Evolutionary conservation across 352 stramenopile species (phyloP).

Genomic region (Phytophthora europaea): DNA sequence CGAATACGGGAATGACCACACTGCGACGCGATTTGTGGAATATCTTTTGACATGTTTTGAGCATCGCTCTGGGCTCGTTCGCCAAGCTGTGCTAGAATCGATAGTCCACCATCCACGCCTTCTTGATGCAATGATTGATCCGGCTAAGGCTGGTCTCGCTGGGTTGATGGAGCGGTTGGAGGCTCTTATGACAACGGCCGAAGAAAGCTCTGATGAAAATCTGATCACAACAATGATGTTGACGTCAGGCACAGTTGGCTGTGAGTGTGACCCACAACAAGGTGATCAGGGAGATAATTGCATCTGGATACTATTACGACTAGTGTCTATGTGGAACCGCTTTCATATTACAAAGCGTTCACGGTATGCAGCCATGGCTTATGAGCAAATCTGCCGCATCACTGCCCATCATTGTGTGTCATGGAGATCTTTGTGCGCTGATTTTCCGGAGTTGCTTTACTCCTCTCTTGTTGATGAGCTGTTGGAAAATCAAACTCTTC

Average conservation of each 20-base stretch:
- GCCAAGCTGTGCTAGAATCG: constrained; percentile 32
- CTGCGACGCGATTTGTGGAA: constrained; percentile 43
- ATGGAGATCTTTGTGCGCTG: constrained; percentile 64
- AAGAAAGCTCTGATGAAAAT: constrained; percentile 40
- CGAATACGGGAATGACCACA: constrained; percentile 31
- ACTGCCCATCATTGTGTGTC: constrained; percentile 51
- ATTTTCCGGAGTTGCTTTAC: constrained; percentile 67
- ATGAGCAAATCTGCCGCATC: constrained; percentile 65
- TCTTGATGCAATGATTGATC: constrained; percentile 51
- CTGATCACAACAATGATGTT: constrained; percentile 38
- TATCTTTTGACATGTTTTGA: constrained; percentile 42
- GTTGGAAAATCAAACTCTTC: constrained; percentile 46
- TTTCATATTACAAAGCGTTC: constrained; percentile 38
- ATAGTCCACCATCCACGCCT: constrained; percentile 33
- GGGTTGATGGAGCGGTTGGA: constrained; percentile 55
- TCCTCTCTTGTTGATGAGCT: constrained; percentile 68
- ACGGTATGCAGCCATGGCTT: constrained; percentile 40
- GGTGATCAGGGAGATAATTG: constrained; percentile 51
- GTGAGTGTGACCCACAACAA: constrained; percentile 43
- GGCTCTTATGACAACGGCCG: constrained; percentile 36
- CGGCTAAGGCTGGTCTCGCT: constrained; percentile 22
- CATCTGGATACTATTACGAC: constrained; percentile 59
- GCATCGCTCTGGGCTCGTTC: constrained; percentile 20
- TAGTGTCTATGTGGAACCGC: constrained; percentile 66
- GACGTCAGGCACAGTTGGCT: constrained; percentile 52